Base-by-base conservation (phyloP, 768 basidiomycete species). In the Naganishia friedmannii region DNA sequence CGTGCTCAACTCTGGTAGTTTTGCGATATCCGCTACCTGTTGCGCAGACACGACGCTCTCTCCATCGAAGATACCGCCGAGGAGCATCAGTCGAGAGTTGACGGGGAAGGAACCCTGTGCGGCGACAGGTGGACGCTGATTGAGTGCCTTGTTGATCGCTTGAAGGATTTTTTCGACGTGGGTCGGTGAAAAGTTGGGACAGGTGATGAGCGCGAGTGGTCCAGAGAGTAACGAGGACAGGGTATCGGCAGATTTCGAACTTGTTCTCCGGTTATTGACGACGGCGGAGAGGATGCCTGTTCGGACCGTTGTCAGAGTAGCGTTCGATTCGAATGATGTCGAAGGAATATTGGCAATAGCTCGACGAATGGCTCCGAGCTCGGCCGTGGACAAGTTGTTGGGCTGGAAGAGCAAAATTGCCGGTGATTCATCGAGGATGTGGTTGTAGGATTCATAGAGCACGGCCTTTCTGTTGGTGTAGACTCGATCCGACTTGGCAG, bases 331-430 rank as follows among this genome's bases (percentile, higher is more conserved):
- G 32, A 55, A 45, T 84, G 84, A 10, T 89, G 88, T 31, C 48
- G 82, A 67, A 74, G 77, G 68, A 85, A 83, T 26, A 17, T 42
- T 42, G 42, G 60, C 79, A 68, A 94, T 87, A 65, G 90, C 89
- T 46, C 85, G 82, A 26, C 93, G 86, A 31, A 96, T 84, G 66
- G 86, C 85, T 69, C 86, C 84, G 73, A 92, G 84, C 48, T 88
- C 85, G 2, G 89, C 87, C 32, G 73, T 69, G 10, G 87, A 83
- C 77, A 94, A 90, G 72, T 90, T 88, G 72, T 86, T 84, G 79
- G 92, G 91, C 65, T 87, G 85, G 70, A 95, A 87, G 82, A 95
- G 85, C 73, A 96, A 83, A 78, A 93, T 82, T 37, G 92, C 88
- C 0, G 87, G 83, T 45, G 83, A 80, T 28, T 81, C 74, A 78